Conservation (phyloP, 768 basidiomycete genomes). For the Rossbeevera mucosa region DNA sequence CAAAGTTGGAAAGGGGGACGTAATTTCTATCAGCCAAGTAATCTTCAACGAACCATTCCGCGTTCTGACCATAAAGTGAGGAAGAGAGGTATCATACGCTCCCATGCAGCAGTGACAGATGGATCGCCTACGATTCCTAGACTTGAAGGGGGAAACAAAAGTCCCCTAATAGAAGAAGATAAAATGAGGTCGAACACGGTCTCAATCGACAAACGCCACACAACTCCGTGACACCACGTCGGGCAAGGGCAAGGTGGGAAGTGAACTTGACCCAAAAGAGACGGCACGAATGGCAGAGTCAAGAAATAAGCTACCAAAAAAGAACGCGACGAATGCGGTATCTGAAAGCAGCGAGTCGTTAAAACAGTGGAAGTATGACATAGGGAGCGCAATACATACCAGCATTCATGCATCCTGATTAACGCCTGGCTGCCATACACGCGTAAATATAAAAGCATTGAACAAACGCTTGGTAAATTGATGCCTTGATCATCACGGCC, state of each 20-base stretch:
- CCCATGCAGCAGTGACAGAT: slow-evolving; percentile 7
- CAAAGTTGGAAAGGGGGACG: slow-evolving; percentile 5
- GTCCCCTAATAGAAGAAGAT: slow-evolving; percentile 1
- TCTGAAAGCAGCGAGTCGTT: not conserved
- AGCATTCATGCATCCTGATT: not conserved
- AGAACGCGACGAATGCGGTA: not conserved
- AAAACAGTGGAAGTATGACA: not conserved
- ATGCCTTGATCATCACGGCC: not conserved
- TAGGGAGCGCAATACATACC: not conserved
- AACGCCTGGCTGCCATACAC: not conserved
- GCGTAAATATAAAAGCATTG: not conserved
- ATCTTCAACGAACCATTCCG: slow-evolving; percentile 14
- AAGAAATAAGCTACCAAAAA: not conserved
- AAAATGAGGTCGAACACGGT: not conserved
- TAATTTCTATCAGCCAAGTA: not conserved
- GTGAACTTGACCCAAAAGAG: not conserved
- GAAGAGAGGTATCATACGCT: too few relatives aligned
- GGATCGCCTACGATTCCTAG: not conserved
- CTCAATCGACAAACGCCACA: not conserved
- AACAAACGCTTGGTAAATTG: not conserved
- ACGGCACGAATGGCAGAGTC: not conserved
- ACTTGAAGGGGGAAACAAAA: slow-evolving; percentile 3
- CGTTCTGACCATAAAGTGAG: slow-evolving; percentile 3
- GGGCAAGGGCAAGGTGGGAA: too few relatives aligned
- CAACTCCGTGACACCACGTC: not conserved